Conservation (phyloP, 2,329 filamentous ascomycete species). For the Fonsecaea pedrosoi region DNA sequence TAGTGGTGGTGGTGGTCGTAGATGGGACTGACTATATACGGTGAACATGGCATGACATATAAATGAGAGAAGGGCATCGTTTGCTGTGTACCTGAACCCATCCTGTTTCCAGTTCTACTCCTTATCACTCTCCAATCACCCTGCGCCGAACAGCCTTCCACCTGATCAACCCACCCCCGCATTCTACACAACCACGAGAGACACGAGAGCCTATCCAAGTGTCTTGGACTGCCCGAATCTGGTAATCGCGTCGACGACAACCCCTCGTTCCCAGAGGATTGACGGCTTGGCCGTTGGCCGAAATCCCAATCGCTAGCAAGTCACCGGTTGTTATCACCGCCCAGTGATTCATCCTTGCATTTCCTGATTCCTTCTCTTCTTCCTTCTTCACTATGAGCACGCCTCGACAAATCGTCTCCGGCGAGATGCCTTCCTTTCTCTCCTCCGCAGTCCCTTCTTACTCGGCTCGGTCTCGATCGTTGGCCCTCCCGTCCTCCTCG, state of each 20-base stretch:
- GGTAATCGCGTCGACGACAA: slow-evolving; percentile 2
- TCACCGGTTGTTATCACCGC: slow-evolving; percentile 16
- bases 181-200: neutral
- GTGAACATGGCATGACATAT: neutral
- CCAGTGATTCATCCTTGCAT: slow-evolving; percentile 2
- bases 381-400: slow-evolving; percentile 21
- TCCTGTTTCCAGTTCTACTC: slow-evolving; percentile 12
- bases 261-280: slow-evolving; percentile 14
- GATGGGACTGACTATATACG: neutral
- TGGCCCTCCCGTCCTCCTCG: slow-evolving; percentile 19
- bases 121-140: slow-evolving; percentile 18
- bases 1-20: too few relatives aligned
- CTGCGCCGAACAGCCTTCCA: slow-evolving; percentile 6
- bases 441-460: slow-evolving; percentile 31
- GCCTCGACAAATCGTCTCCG: slow-evolving; percentile 24
- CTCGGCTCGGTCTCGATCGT: slow-evolving; percentile 30
- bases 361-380: slow-evolving; percentile 9
- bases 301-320: neutral
- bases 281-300: slow-evolving; percentile 3
- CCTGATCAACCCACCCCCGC: slow-evolving; percentile 15
- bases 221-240: slow-evolving; percentile 8
- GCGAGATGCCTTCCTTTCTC: slow-evolving; percentile 37
- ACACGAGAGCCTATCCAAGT: neutral
- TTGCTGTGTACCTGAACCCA: slow-evolving; percentile 4
- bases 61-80: too few relatives aligned